These are phyloP conservation scores for Diversispora eburnea DNA, from an alignment of 192 early-diverging fungal genomes.

Conservation along the genomic window DNA sequence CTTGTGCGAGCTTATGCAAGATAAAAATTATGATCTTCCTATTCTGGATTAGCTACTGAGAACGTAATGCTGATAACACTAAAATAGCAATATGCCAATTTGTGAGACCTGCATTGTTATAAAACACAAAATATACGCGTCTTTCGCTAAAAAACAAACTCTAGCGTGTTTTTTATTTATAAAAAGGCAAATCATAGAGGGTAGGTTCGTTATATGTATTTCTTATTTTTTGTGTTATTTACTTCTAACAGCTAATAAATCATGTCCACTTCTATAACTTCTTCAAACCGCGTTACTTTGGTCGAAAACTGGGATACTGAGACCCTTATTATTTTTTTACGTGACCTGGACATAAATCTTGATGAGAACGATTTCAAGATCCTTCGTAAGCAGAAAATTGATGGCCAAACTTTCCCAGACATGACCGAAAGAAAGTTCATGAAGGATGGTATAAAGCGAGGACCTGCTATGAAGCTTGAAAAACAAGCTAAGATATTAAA, in stretches of 20 bases:
- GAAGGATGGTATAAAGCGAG: not conserved
- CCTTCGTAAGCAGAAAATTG: not conserved
- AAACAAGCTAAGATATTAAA: not conserved
- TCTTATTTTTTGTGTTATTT: not conserved
- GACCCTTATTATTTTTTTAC: not conserved
- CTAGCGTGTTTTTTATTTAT: no score
- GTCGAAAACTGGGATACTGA: not conserved
- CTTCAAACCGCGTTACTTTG: not conserved
- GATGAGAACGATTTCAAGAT: not conserved
- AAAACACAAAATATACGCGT: no score
- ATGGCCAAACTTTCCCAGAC: not conserved
- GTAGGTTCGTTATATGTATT: no score
- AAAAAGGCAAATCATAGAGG: no score
- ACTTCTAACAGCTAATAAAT: not conserved
- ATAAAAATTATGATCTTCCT: no score
- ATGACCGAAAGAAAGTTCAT: not conserved
- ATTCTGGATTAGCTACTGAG: no score
- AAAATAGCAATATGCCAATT: no score
- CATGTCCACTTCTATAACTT: not conserved
- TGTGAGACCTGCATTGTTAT: no score
- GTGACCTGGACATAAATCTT: not conserved
- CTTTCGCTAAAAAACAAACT: no score
- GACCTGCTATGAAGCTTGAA: not conserved
- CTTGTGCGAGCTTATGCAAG: no score
- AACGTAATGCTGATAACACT: no score